Percentiles rank a stretch among this genome's conserved stretches.
These are phyloP conservation scores for Rutidosis leptorrhynchoides DNA, from an alignment of 129 eudicot genomes.

Conservation along the genomic window DNA sequence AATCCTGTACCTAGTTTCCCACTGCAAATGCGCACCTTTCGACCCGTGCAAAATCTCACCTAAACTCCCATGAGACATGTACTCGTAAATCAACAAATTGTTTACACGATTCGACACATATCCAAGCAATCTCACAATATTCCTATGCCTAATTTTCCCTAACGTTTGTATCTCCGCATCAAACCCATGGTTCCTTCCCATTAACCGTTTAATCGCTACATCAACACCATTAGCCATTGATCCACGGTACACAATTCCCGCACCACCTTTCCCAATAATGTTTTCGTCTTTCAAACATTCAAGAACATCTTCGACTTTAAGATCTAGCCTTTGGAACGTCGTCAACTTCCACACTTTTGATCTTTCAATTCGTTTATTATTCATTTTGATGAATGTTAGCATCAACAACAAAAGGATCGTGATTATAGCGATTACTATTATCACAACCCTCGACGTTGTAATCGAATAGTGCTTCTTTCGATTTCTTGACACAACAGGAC, in stretches of 20 bases:
- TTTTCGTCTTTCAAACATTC: constrained; percentile 80
- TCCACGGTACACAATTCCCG: constrained; percentile 83
- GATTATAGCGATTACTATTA: constrained; percentile 19
- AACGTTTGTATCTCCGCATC: constrained; percentile 81
- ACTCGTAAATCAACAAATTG: constrained; percentile 77
- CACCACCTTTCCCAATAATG: constrained; percentile 91
- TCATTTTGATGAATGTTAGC: constrained; percentile 26
- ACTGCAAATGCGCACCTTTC: constrained; percentile 68
- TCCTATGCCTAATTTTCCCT: constrained; percentile 72
- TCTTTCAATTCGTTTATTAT: constrained; percentile 36
- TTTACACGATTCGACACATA: constrained; percentile 72
- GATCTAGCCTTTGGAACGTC: constrained; percentile 66
- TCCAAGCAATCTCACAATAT: constrained; percentile 78
- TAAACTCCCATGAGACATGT: constrained; percentile 89
- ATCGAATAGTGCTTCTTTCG: constrained; percentile 18
- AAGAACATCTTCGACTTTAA: constrained; percentile 68
- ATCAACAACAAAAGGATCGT: constrained; percentile 19
- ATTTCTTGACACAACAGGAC: constrained; percentile 28
- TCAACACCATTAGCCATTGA: constrained; percentile 66
- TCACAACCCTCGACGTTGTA: constrained; percentile 35
- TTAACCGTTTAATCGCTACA: constrained; percentile 67
- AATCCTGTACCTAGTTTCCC: constrained; percentile 81
- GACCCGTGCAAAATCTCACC: constrained; percentile 85
- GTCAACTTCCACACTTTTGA: constrained; percentile 77
- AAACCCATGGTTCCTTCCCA: constrained; percentile 62